Evolutionary conservation across 352 stramenopile species (phyloP), one percentile per base, ranked within the genome.

Genomic region (Pythium phragmitis): DNA sequence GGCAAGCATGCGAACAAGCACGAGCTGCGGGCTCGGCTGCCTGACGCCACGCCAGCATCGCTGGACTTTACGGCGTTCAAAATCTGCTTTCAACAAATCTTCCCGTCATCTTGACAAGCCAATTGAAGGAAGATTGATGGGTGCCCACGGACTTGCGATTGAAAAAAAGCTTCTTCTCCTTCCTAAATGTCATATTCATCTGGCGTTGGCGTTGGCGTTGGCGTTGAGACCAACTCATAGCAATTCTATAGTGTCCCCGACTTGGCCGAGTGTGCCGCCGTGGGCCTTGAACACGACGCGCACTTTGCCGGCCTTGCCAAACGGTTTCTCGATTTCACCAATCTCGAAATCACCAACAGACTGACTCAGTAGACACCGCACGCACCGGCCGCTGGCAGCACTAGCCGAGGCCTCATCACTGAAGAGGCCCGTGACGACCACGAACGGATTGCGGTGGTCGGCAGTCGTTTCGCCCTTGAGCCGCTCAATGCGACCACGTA

Each of bases 221-320:
- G 34, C 7, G 34, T 39, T 39, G 13, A 46, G 39, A 7, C 39
- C 13, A 26, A 39, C 7, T 59, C 33, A 60, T 41, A 67, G 34
- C 8, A 88, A 47, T 17, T 68, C 42, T 14, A 91, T 60, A 0
- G n/a, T 14, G 33, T 85, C 76, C 19, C 77, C 77, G 2, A 77
- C 61, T 58, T 85, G 76, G 0, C 69, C 80, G 6, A 62, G 58
- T 12, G 83, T 92, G 9, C 83, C 83, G 16, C 74, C 75, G 45
- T 70, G 70, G 2, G 11, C 43, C 28, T 60, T 33, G 50, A 91
- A 91, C 8, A 63, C 45, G 12, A 91, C 73, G 17, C 85, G 79
- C 5, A 93, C 77, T 60, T 93, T 91, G 11, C 85, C 85, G 30
- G 79, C 82, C 45, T 91, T 93, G 4, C 85, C 85, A 46, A 93